These are phyloP conservation scores for Rhynchosporium graminicola DNA, from an alignment of 2,329 filamentous ascomycete species.

Conservation along the genomic window DNA sequence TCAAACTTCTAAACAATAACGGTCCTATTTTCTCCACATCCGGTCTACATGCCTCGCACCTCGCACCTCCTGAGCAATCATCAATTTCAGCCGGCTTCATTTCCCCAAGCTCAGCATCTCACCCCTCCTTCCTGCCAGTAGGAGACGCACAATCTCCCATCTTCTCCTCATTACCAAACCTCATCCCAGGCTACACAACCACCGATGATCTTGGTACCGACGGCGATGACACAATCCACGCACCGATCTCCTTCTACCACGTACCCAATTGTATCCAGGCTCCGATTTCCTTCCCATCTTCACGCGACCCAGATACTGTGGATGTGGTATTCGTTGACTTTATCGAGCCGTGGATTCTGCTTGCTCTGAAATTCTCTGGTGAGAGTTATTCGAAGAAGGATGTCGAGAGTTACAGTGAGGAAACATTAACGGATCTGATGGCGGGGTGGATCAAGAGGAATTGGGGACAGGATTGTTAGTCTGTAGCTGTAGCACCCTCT, in stretches of 20 bases:
- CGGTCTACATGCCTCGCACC: constrained; percentile 37
- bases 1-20: constrained; percentile 58
- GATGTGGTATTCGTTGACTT: constrained; percentile 94
- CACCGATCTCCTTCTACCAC: constrained; percentile 69
- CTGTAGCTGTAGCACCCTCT: neutral
- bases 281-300: constrained; percentile 59
- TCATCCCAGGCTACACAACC: constrained; percentile 80
- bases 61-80: constrained; percentile 40
- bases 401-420: constrained; percentile 53
- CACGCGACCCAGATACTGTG: constrained; percentile 65
- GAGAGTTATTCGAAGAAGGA: constrained; percentile 52
- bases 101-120: constrained; percentile 19
- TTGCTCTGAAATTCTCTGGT: constrained; percentile 66
- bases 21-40: constrained; percentile 47
- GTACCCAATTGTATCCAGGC: constrained; percentile 85
- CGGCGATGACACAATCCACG: constrained; percentile 88
- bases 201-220: constrained; percentile 78
- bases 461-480: constrained; percentile 47
- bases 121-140: constrained; percentile 22
- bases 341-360: constrained; percentile 77
- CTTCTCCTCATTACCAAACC: constrained; percentile 41
- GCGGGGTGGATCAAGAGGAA: constrained; percentile 59
- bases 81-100: constrained; percentile 26
- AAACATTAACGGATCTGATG: constrained; percentile 57
- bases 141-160: constrained; percentile 41